These are phyloP conservation scores for Trichoderma simmonsii DNA, from an alignment of 2,329 filamentous ascomycete genomes.

Conservation along the genomic window DNA sequence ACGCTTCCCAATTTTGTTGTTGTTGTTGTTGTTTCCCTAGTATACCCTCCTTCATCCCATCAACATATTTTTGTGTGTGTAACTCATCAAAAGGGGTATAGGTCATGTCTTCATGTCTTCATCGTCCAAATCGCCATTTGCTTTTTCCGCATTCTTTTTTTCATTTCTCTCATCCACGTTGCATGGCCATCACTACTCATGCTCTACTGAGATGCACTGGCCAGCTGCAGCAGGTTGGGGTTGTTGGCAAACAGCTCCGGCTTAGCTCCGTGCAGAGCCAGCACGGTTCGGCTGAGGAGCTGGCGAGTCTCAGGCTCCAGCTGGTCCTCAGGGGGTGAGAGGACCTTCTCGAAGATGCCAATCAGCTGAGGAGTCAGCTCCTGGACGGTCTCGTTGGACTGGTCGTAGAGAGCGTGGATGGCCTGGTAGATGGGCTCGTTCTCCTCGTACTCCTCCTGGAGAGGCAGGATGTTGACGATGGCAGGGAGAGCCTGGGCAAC, in stretches of 20 bases:
- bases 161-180: background rate
- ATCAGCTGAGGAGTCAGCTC: slow-evolving; percentile 67
- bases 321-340: slow-evolving; percentile 70
- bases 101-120: slow-evolving; percentile 21
- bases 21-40: background rate
- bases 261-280: slow-evolving; percentile 40
- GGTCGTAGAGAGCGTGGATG: slow-evolving; percentile 80
- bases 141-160: background rate
- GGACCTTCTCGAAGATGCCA: slow-evolving; percentile 68
- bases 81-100: slow-evolving; percentile 18
- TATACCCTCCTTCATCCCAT: slow-evolving; percentile 12
- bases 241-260: slow-evolving; percentile 34
- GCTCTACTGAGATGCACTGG: slow-evolving; percentile 24
- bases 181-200: background rate
- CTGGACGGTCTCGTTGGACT: slow-evolving; percentile 66
- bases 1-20: background rate
- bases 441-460: slow-evolving; percentile 94
- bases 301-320: slow-evolving; percentile 68
- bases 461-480: slow-evolving; percentile 73
- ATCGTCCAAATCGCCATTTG: slow-evolving; percentile 11
- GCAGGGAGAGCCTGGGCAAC: slow-evolving; percentile 78
- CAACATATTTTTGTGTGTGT: background rate
- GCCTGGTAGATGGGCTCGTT: slow-evolving; percentile 91
- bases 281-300: slow-evolving; percentile 63
- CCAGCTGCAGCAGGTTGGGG: slow-evolving; percentile 32